Evolutionary conservation across 192 early-diverging fungal species (phyloP).

Genomic region (Entophlyctis luteolus): DNA sequence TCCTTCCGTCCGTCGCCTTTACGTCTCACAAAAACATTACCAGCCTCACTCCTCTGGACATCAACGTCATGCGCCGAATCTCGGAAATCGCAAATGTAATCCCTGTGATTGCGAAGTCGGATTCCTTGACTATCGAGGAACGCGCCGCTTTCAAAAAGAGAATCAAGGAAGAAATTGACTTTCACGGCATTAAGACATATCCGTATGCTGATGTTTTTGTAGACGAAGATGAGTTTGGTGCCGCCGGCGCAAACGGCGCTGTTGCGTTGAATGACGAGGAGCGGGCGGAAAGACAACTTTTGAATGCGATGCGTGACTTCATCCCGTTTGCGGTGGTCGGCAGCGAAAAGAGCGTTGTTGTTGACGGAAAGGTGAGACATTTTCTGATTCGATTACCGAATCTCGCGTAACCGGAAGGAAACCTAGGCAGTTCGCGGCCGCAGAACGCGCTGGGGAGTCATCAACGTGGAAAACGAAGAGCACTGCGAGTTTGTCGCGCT

Average conservation of each 20-base stretch:
- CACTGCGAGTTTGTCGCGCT: conserved; percentile 95
- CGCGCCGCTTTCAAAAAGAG: conserved; percentile 87
- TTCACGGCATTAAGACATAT: conserved; percentile 88
- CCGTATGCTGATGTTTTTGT: conserved; percentile 62
- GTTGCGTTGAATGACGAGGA: conserved; percentile 74
- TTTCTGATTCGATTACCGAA: no score
- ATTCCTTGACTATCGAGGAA: conserved; percentile 90
- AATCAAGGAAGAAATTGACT: conserved; percentile 66
- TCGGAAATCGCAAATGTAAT: conserved; percentile 95
- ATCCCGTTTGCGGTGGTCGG: conserved; percentile 94
- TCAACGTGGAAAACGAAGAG: conserved; percentile 88
- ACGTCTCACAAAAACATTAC: no score
- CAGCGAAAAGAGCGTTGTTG: conserved; percentile 83
- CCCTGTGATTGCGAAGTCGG: conserved; percentile 89
- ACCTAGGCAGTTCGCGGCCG: conserved; percentile 71
- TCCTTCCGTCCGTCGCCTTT: no score
- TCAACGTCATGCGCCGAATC: conserved; percentile 92
- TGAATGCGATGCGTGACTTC: conserved; percentile 73
- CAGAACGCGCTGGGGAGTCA: conserved; percentile 82
- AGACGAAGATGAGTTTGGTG: conserved; percentile 25
- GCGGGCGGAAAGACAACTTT: conserved; percentile 64
- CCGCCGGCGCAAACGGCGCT: conserved; percentile 2
- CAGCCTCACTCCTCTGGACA: conserved; percentile 83
- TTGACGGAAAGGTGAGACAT: conserved; percentile 77
- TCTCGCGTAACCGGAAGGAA: no score